These are phyloP conservation scores for Lanzia echinophila DNA, from an alignment of 2,329 filamentous ascomycete genomes.

Conservation along the genomic window DNA sequence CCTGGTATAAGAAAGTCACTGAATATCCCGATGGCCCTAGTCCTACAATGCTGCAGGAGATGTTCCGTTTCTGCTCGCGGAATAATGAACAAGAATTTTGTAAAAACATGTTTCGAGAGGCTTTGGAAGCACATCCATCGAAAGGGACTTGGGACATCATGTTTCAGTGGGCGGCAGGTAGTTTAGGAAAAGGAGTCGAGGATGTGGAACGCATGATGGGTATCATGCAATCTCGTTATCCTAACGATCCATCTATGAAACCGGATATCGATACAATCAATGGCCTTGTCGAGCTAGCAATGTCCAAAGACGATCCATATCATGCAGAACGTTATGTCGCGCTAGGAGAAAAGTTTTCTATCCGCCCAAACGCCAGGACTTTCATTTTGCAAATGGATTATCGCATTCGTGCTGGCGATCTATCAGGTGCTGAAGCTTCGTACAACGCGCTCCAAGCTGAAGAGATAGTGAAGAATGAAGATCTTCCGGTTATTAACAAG, in stretches of 20 bases:
- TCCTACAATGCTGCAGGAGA: conserved; percentile 36
- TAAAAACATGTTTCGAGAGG: conserved; percentile 46
- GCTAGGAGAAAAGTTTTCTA: conserved; percentile 56
- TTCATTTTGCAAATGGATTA: conserved; percentile 71
- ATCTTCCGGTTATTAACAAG: conserved; percentile 59
- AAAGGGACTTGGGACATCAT: conserved; percentile 64
- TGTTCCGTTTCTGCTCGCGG: conserved; percentile 56
- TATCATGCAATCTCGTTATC: conserved; percentile 50
- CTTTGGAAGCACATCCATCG: conserved; percentile 35
- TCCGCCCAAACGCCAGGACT: conserved; percentile 63
- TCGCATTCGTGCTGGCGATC: conserved; percentile 63
- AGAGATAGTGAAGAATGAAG: conserved; percentile 47
- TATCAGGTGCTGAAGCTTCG: conserved; percentile 60
- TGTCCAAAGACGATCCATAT: conserved; percentile 61
- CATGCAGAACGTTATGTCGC: conserved; percentile 67
- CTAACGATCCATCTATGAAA: conserved; percentile 39
- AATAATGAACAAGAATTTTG: conserved; percentile 58
- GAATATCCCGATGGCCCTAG: background rate
- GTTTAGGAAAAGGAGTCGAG: conserved; percentile 61
- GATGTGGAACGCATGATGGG: conserved; percentile 68
- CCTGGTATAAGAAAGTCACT: conserved; percentile 55
- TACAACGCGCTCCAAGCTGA: conserved; percentile 57
- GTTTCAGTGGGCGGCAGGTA: conserved; percentile 68
- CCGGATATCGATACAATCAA: conserved; percentile 73
- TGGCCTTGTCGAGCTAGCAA: conserved; percentile 63